Evolutionary conservation across 1,139 yeast genomes (phyloP).

Genomic region (Saccharomyces hybrid): DNA sequence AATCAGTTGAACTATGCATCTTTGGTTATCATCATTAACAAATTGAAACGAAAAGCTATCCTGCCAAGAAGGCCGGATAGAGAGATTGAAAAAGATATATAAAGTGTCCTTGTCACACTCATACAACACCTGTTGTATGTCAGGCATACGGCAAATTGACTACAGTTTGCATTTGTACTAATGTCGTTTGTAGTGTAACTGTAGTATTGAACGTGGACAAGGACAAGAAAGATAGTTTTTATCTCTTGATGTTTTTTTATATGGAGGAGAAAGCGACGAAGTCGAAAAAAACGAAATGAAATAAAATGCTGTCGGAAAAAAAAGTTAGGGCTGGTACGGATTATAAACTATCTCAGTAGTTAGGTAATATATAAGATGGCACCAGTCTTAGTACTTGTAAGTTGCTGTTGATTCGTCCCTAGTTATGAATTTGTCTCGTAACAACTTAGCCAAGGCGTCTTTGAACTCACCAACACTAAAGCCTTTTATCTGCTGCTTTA

Average conservation of each 20-base stretch:
- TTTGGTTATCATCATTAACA: slow-evolving; percentile 24
- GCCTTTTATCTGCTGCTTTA: slow-evolving; percentile 16
- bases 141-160: neutral
- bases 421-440: slow-evolving; percentile 12
- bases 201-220: too few relatives aligned
- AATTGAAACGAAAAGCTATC: neutral
- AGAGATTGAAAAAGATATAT: neutral
- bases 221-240: neutral
- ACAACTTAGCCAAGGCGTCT: slow-evolving; percentile 18
- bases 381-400: neutral
- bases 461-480: slow-evolving; percentile 29
- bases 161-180: neutral
- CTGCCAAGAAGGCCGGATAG: neutral
- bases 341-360: neutral
- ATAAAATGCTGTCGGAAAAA: neutral
- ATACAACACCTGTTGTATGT: neutral
- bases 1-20: slow-evolving; percentile 35
- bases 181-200: neutral
- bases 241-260: neutral
- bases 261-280: neutral
- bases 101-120: neutral
- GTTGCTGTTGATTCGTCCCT: neutral
- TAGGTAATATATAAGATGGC: neutral
- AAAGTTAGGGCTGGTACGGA: neutral
- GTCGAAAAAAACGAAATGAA: neutral